Percentiles rank a stretch among this genome's conserved stretches.
phyloP scores from a whole-genome alignment of 2,329 filamentous ascomycete species.

The Pseudogymnoascus sp. region DNA sequence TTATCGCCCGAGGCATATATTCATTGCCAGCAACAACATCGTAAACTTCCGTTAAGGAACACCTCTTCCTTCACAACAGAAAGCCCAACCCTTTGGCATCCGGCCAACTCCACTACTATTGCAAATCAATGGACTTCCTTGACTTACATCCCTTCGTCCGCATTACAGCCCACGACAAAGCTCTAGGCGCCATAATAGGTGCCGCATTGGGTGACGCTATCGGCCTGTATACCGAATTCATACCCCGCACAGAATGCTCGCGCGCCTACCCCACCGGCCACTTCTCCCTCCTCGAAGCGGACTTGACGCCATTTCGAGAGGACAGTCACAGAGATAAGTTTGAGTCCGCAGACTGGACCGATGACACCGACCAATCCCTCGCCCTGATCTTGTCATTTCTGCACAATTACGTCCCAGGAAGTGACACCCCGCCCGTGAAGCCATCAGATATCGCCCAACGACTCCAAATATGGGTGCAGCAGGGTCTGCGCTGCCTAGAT shows the following conservation, averaged over 20 bases:
- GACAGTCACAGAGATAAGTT: conserved; percentile 42
- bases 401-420: conserved; percentile 34
- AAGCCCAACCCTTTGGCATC: not conserved
- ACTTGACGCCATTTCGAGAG: conserved; percentile 37
- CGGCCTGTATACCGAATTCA: conserved; percentile 49
- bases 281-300: conserved; percentile 36
- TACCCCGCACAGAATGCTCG: conserved; percentile 33
- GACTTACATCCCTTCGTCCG: conserved; percentile 29
- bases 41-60: not conserved
- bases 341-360: conserved; percentile 43
- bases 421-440: conserved; percentile 23
- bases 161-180: conserved; percentile 30
- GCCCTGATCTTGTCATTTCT: conserved; percentile 44
- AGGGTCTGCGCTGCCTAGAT: conserved; percentile 42
- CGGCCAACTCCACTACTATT: not conserved
- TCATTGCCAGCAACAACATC: not conserved
- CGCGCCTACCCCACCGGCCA: conserved; percentile 34
- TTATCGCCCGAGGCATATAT: not conserved
- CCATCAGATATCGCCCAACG: conserved; percentile 40
- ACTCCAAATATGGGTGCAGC: conserved; percentile 41
- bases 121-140: conserved; percentile 16
- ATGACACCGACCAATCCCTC: conserved; percentile 50
- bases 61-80: not conserved
- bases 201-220: conserved; percentile 50
- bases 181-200: conserved; percentile 41